Base-by-base conservation (phyloP, 495 filamentous ascomycete genomes). In the Talaromyces ruber region DNA sequence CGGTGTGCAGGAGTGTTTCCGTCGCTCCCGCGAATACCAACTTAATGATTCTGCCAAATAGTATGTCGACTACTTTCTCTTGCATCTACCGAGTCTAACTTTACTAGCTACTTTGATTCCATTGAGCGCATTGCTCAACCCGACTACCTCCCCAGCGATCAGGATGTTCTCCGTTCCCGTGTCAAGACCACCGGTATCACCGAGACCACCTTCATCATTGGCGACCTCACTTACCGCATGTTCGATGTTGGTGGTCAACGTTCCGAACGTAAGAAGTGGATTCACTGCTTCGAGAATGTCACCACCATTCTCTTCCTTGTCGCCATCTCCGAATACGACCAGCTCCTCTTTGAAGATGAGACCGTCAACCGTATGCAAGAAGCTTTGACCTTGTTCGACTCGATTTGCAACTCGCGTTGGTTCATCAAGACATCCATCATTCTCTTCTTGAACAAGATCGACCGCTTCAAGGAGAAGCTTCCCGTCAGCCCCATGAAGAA, bases 211-310 rank as follows among this genome's bases (percentile, higher is more conserved):
- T 99, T 99, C 78, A 93, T 96, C 71, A 95, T 98, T 65, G 95
- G 94, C 64, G 92, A 97, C 68, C 79, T 99, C 70, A 98, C 92
- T 30, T 99, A 97, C 79, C 87, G 95, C 61, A 99, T 99, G 94
- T 98, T 98, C 79, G 94, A 99, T 73, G 94, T 99, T 32, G 94
- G 94, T 82, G 94, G 94, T 69, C 94, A 98, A 77, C 88, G 94
- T 67, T 98, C 95, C 1, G 94, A 99, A 77, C 89, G 94, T 66
- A 99, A 99, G 88, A 99, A 99, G 88, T 99, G 94, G 94, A 99
- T 99, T 63, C 94, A 99, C 81, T 96, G 93, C 81, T 98, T 98
- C 79, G 94, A 98, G 80, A 98, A 98, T 68, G 94, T 98, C 70
- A 97, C 93, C 52, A 96, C 94, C 18, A 96, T 98, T 67, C 89